Percentiles rank a stretch among this genome's conserved stretches.
Evolutionary conservation across 2,329 filamentous ascomycete species (phyloP).

Genomic region (Lecanicillium sp.): DNA sequence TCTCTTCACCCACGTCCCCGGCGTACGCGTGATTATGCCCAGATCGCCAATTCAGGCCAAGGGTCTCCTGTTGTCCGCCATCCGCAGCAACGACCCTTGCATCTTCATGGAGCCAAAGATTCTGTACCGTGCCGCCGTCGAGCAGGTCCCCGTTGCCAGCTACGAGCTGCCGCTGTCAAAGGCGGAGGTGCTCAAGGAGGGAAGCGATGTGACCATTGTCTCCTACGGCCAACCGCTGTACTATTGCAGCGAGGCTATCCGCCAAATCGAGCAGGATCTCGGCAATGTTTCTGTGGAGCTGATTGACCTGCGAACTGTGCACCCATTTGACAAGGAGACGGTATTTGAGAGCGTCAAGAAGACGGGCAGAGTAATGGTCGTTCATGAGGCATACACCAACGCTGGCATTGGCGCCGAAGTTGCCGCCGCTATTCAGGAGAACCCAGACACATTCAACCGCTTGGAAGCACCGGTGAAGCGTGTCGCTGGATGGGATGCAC

Average conservation of each 20-base stretch:
- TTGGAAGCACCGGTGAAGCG: constrained; percentile 80
- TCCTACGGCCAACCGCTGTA: constrained; percentile 90
- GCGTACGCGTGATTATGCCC: constrained; percentile 77
- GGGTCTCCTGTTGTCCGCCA: constrained; percentile 69
- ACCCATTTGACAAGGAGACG: constrained; percentile 82
- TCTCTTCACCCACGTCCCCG: constrained; percentile 82
- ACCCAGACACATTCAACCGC: constrained; percentile 64
- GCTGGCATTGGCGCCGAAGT: constrained; percentile 85
- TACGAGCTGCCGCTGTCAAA: constrained; percentile 82
- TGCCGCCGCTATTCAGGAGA: constrained; percentile 79
- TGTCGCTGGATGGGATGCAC: constrained; percentile 85
- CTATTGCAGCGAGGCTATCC: constrained; percentile 69
- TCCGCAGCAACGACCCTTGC: constrained; percentile 77
- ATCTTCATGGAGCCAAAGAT: constrained; percentile 94
- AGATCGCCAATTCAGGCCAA: constrained; percentile 84
- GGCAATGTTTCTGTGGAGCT: constrained; percentile 68
- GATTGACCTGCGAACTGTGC: constrained; percentile 81
- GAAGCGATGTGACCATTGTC: constrained; percentile 73
- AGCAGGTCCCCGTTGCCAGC: constrained; percentile 75
- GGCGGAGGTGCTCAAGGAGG: constrained; percentile 75
- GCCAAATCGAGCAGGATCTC: constrained; percentile 65
- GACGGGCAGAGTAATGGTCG: constrained; percentile 78
- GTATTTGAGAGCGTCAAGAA: constrained; percentile 78
- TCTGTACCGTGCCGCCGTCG: constrained; percentile 82
- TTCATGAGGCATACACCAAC: constrained; percentile 90